Percentiles rank a stretch among this genome's conserved stretches.
Conservation (phyloP, 78 protist genomes). For the Paulinella micropora region DNA sequence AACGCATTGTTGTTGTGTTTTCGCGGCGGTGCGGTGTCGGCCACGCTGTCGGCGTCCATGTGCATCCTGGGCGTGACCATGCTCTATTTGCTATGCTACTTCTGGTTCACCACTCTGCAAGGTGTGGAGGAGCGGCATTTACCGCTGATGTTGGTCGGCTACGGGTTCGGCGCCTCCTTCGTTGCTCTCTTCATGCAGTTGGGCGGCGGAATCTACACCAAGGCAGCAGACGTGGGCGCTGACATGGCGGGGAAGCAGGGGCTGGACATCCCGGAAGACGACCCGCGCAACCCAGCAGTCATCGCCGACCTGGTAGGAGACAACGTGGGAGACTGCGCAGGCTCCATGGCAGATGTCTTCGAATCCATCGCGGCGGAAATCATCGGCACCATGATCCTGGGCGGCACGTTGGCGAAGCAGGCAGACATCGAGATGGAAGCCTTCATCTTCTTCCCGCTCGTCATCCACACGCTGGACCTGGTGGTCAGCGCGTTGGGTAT, state of each 20-base stretch:
- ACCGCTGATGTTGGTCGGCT: constrained; percentile 54
- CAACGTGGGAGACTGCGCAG: constrained; percentile 73
- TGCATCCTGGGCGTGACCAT: constrained; percentile 34
- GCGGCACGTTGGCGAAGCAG: constrained; percentile 5
- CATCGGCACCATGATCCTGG: constrained; percentile 63
- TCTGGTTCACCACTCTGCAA: background rate
- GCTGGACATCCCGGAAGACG: constrained; percentile 62
- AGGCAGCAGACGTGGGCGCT: constrained; percentile 73
- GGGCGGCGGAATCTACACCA: constrained; percentile 72
- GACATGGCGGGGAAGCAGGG: constrained; percentile 65
- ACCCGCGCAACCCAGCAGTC: constrained; percentile 59
- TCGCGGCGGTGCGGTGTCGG: constrained; percentile 51
- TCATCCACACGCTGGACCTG: constrained; percentile 34
- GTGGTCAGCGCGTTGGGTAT: constrained; percentile 20
- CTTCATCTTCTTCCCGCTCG: constrained; percentile 36
- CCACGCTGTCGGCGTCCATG: constrained; percentile 31
- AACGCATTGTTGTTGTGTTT: constrained; percentile 18
- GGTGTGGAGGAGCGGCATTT: constrained; percentile 1
- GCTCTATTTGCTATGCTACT: constrained; percentile 28
- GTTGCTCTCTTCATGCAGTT: constrained; percentile 64
- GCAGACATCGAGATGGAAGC: constrained; percentile 5
- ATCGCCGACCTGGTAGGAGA: constrained; percentile 71
- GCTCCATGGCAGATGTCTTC: constrained; percentile 57
- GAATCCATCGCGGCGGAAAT: constrained; percentile 61
- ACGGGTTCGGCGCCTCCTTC: constrained; percentile 67